Evolutionary conservation across 805 yeast genomes (phyloP), one percentile per base, ranked within the genome.

Genomic region (Saccharomycopsis capsularis): DNA sequence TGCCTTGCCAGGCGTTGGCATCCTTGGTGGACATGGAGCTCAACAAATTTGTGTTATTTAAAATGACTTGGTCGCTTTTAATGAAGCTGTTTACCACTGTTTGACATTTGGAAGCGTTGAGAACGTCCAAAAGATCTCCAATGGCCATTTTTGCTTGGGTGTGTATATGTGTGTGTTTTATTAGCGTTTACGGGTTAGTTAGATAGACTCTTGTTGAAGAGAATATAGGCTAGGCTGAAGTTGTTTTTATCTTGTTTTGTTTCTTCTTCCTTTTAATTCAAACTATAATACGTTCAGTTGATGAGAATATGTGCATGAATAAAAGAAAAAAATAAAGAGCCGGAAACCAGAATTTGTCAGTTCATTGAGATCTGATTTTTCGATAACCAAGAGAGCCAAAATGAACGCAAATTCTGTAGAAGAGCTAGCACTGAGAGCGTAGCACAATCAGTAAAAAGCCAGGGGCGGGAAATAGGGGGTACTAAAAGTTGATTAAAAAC

Each of bases 121-220:
- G 24, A 15, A 40, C n/a, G 9, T 50, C 53, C 4, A 50, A 50
- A 22, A 50, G 19, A 16, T 46, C 35, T 4, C 53, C 50, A 18
- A 50, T 46, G 13, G 50, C 53, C 53, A 50, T 50, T 46, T 50
- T 45, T 22, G 32, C 32, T 29, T 29, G 32, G 7, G 32, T 29
- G 32, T 29, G 32, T 9, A 36, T 29, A 42, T 29, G 16, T 21
- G 22, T 25, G 25, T 40, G 37, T 21, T 40, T 40, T 25, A 24
- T 7, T 40, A 16, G 13, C 22, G 25, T 24, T 5, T 18, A 24
- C 25, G 6, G 41, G n/a, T 11, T 13, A 24, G 22, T 16, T 18
- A 40, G 16, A 27, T 6, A 13, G 22, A 16, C n/a, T 19, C 39
- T 21, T 19, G 42, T 21, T 22, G 22, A 40, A 22, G 18, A 22